Evolutionary conservation across 2,329 filamentous ascomycete genomes (phyloP).

Genomic region (Cadophora sp.): DNA sequence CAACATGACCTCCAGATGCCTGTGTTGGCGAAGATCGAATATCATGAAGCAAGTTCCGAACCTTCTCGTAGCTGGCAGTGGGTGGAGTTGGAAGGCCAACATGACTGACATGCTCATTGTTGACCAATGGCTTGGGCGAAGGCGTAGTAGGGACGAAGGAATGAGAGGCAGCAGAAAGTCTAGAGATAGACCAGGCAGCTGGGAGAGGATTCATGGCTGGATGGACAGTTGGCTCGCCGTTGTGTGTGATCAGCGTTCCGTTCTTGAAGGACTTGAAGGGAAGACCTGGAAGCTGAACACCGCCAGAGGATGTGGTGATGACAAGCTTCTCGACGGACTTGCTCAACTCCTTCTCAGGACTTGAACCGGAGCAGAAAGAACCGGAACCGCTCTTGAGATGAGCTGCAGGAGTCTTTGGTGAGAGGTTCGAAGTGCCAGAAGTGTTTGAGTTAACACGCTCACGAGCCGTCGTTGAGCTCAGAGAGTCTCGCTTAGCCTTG

Average conservation of each 20-base stretch:
- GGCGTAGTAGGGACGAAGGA: constrained; percentile 15
- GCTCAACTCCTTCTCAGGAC: background rate
- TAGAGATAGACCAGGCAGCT: constrained; percentile 4
- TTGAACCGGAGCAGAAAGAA: background rate
- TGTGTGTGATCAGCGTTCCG: constrained; percentile 23
- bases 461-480: background rate
- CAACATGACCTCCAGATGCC: background rate
- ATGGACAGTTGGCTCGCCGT: constrained; percentile 17
- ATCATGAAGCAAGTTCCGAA: constrained; percentile 17
- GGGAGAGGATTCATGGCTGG: constrained; percentile 10
- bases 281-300: constrained; percentile 12
- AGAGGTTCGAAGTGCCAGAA: constrained; percentile 1
- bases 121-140: constrained; percentile 2
- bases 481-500: background rate
- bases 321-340: background rate
- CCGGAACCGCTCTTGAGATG: background rate
- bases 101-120: background rate
- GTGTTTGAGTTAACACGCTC: background rate
- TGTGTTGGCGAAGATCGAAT: background rate
- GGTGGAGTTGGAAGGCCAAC: background rate
- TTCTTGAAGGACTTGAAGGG: constrained; percentile 24
- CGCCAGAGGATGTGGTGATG: background rate
- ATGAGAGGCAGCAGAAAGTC: constrained; percentile 16
- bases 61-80: background rate
- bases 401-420: background rate